Evolutionary conservation across 2,329 filamentous ascomycete species (phyloP), one percentile per base, ranked within the genome.

Genomic region (Colletotrichum tanaceti): DNA sequence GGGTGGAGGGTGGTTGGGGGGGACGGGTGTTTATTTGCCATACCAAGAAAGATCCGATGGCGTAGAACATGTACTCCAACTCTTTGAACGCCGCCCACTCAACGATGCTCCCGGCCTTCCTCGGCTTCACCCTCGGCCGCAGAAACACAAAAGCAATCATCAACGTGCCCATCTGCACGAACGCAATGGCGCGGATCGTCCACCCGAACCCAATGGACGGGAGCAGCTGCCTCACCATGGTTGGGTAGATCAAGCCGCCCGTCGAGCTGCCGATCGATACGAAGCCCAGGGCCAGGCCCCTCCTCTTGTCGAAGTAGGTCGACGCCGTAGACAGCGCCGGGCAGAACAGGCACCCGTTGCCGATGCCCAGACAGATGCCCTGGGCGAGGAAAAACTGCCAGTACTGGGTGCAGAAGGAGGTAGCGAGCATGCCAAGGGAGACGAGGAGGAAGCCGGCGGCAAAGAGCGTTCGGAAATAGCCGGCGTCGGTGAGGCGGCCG

Each of bases 311-410:
- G 74, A 91, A 92, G 73, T 92, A 93, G 13, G 90, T 90, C 4
- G 89, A 86, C 2, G 92, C 79, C 4, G 91, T 85, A 1, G 90
- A 87, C 39, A 93, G 83, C 49, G 85, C 82, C 0, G 91, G 88
- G 55, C 89, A 86, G 77, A 91, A 92, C 5, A 92, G 77, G 69
- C 83, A 87, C 6, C 90, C 90, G 64, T 86, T 86, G 1, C 87
- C 89, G 0, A 89, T 59, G 1, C 87, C 87, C 70, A 85, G 78
- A 62, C 83, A 83, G 11, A 88, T 68, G 3, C 88, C 87, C 73
- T 89, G 87, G 0, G 84, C 78, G 1, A 89, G 77, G 22, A 89
- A 74, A 1, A 88, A 74, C 63, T 89, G 87, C 83, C 83, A 88
- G 78, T 88, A 89, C 46, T 78, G 70, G 0, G 78, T 81, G 28